Evolutionary conservation across 495 filamentous ascomycete genomes (phyloP).

Genomic region (Neurospora africana): DNA sequence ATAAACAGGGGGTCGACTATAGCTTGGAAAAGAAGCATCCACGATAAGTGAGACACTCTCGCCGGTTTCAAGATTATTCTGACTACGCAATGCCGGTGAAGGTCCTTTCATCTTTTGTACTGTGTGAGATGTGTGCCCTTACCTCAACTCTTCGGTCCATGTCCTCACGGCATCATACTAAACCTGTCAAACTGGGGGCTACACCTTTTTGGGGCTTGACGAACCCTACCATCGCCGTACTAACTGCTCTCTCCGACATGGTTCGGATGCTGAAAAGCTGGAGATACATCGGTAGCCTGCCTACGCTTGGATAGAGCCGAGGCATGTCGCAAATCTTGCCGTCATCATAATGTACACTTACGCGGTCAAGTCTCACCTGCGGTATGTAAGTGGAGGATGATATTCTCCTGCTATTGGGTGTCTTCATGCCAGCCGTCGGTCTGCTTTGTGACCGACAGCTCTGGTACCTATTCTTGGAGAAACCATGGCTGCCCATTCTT

Average conservation of each 20-base stretch:
- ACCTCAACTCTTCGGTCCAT: background rate
- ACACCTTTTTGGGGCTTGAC: background rate
- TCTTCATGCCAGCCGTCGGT: background rate
- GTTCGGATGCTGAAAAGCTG: background rate
- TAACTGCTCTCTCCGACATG: background rate
- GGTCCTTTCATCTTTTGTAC: background rate
- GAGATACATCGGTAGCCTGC: background rate
- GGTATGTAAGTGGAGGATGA: background rate
- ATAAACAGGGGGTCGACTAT: background rate
- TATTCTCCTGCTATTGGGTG: background rate
- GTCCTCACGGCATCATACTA: background rate
- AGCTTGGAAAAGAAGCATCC: background rate
- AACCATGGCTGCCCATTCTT: background rate
- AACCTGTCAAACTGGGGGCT: background rate
- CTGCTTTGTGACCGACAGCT: background rate
- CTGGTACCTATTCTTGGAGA: background rate
- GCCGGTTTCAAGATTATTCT: background rate
- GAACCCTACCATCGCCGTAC: background rate
- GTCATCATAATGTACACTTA: background rate
- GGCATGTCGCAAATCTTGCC: background rate
- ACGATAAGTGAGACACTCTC: background rate
- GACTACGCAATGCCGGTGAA: background rate
- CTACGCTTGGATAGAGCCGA: background rate
- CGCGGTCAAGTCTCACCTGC: background rate
- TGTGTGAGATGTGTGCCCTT: background rate